Evolutionary conservation across 768 basidiomycete genomes (phyloP).

Genomic region (Termitomyces eurrhizus): DNA sequence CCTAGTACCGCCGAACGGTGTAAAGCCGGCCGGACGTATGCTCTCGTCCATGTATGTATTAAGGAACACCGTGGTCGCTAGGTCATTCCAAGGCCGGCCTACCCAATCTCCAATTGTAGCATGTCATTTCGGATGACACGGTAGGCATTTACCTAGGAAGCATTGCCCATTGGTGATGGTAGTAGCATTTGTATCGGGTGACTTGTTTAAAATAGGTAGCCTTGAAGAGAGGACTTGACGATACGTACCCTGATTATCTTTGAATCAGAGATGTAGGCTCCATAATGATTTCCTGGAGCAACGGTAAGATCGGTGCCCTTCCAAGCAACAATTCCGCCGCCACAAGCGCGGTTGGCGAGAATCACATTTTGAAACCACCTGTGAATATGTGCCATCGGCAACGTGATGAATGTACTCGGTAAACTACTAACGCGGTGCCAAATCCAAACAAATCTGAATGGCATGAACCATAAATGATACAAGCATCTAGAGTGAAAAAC

Average conservation of each 20-base stretch:
- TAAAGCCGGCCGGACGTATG: constrained; percentile 48
- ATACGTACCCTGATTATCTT: constrained; percentile 48
- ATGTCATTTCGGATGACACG: too few relatives aligned
- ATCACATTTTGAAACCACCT: constrained; percentile 60
- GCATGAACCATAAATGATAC: not conserved
- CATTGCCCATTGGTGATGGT: constrained; percentile 40
- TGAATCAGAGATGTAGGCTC: constrained; percentile 54
- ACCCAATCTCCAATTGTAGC: constrained; percentile 3
- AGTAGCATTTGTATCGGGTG: constrained; percentile 54
- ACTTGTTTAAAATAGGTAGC: constrained; percentile 28
- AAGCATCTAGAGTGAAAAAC: not conserved
- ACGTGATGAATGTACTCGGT: not conserved
- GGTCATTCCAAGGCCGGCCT: constrained; percentile 61
- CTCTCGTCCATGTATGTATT: constrained; percentile 56
- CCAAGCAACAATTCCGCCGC: constrained; percentile 66
- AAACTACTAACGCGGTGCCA: constrained; percentile 46
- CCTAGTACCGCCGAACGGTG: constrained; percentile 41
- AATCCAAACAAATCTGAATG: constrained; percentile 53
- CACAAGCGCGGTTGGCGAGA: constrained; percentile 60
- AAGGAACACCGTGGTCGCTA: constrained; percentile 51
- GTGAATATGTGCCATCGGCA: not conserved
- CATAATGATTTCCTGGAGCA: constrained; percentile 47
- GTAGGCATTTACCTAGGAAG: constrained; percentile 39
- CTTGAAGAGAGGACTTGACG: not conserved
- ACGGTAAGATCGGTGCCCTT: constrained; percentile 52